Percentiles rank a stretch among this genome's conserved stretches.
Conservation (phyloP, 495 filamentous ascomycete species). For the Aspergillus sparsus region DNA sequence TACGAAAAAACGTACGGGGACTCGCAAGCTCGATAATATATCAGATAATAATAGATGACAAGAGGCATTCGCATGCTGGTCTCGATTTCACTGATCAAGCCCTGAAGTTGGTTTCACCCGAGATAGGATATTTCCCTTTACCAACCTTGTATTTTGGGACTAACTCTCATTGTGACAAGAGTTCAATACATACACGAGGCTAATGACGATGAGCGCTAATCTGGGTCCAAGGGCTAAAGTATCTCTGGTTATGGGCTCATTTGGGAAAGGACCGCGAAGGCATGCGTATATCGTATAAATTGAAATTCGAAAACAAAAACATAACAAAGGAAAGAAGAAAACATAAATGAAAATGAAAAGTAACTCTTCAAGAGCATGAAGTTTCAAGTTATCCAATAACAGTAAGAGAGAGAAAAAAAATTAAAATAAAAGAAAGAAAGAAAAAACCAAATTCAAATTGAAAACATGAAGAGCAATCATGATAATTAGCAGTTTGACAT, state of each 20-base stretch:
- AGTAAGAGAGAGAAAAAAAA: background rate
- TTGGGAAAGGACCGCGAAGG: constrained; percentile 5
- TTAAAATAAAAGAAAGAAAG: background rate
- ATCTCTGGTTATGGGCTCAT: background rate
- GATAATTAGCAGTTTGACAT: background rate
- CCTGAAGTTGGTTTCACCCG: too few relatives aligned
- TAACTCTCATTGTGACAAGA: too few relatives aligned
- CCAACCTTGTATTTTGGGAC: background rate
- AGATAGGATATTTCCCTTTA: background rate
- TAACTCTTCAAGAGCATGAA: too few relatives aligned
- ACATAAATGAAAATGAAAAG: background rate
- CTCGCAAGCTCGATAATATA: too few relatives aligned
- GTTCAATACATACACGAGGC: background rate
- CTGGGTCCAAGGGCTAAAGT: background rate
- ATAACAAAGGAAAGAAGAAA: background rate
- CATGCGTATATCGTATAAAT: background rate
- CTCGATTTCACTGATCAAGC: too few relatives aligned
- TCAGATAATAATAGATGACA: too few relatives aligned
- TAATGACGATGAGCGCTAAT: constrained; percentile 4
- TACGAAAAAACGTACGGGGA: background rate
- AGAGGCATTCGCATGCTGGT: too few relatives aligned
- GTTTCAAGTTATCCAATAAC: too few relatives aligned
- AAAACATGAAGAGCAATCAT: too few relatives aligned
- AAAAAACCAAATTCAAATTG: background rate
- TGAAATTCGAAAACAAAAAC: background rate